phyloP scores from a whole-genome alignment of 2,329 filamentous ascomycete genomes.

The Aspergillus fructus region DNA sequence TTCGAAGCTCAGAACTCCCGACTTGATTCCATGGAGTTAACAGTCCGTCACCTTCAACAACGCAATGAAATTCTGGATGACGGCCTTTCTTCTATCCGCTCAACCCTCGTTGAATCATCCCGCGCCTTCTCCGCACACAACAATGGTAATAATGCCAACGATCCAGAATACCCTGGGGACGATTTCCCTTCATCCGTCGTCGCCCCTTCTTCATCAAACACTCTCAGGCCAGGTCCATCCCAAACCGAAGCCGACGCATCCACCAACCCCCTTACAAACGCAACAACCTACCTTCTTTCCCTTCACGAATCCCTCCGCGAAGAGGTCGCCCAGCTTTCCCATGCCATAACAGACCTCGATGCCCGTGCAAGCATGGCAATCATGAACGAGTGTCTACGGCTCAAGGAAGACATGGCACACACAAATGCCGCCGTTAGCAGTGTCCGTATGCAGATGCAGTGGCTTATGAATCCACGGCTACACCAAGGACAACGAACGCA shows the following conservation, averaged over 20 bases:
- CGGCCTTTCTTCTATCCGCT: slow-evolving; percentile 43
- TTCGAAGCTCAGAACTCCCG: slow-evolving; percentile 45
- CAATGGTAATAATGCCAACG: neutral
- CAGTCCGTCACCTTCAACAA: slow-evolving; percentile 45
- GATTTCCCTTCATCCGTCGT: neutral
- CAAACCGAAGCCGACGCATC: slow-evolving; percentile 13
- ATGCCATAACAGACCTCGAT: slow-evolving; percentile 59
- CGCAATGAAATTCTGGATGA: slow-evolving; percentile 50
- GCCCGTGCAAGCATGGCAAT: slow-evolving; percentile 62
- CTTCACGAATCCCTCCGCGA: slow-evolving; percentile 62
- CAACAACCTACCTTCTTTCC: slow-evolving; percentile 58
- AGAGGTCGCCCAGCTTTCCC: slow-evolving; percentile 56
- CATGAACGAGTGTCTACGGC: slow-evolving; percentile 61
- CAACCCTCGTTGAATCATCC: slow-evolving; percentile 35
- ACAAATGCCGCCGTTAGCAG: slow-evolving; percentile 60
- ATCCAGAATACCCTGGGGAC: neutral
- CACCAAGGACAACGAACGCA: slow-evolving; percentile 40
- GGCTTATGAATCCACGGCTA: slow-evolving; percentile 59
- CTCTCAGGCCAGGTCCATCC: slow-evolving; percentile 3
- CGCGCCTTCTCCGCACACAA: slow-evolving; percentile 16
- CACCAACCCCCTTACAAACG: slow-evolving; percentile 32
- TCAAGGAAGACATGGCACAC: slow-evolving; percentile 63
- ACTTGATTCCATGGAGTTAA: slow-evolving; percentile 45
- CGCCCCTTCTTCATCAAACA: neutral
- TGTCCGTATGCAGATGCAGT: slow-evolving; percentile 61